phyloP scores from a whole-genome alignment of 805 yeast species.

The Saturnispora kantuleensis region DNA sequence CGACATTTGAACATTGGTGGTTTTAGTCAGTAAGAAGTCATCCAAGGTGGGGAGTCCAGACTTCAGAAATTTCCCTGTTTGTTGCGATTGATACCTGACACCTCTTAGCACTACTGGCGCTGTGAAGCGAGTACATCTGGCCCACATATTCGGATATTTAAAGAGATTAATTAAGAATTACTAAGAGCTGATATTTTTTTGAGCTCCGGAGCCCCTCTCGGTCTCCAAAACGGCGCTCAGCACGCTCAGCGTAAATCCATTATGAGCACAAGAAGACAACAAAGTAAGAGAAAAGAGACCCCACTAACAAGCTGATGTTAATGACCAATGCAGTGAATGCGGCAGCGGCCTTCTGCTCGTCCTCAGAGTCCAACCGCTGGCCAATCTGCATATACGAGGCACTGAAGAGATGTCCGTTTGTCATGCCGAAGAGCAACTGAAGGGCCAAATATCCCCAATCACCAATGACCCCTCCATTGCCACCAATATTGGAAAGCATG shows the following conservation, averaged over 20 bases:
- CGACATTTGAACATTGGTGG: constrained; percentile 25
- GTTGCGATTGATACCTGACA: too few relatives aligned
- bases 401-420: constrained; percentile 81
- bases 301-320: constrained; percentile 68
- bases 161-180: background rate
- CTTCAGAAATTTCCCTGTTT: constrained; percentile 2
- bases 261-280: constrained; percentile 29
- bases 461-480: constrained; percentile 32
- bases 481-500: constrained; percentile 52
- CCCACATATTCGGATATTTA: background rate
- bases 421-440: constrained; percentile 73
- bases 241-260: background rate
- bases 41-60: constrained; percentile 14
- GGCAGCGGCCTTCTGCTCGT: constrained; percentile 82
- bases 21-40: constrained; percentile 26
- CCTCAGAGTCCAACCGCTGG: constrained; percentile 31
- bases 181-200: background rate
- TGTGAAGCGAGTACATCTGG: background rate
- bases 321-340: constrained; percentile 81
- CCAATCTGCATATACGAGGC: constrained; percentile 45
- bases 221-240: background rate
- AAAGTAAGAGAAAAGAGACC: constrained; percentile 66
- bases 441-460: constrained; percentile 59
- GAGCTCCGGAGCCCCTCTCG: background rate
- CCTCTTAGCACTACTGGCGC: too few relatives aligned